Percentiles rank a stretch among this genome's conserved stretches.
phyloP scores from a whole-genome alignment of 179 eudicot species.

The Corrigiola litoralis region DNA sequence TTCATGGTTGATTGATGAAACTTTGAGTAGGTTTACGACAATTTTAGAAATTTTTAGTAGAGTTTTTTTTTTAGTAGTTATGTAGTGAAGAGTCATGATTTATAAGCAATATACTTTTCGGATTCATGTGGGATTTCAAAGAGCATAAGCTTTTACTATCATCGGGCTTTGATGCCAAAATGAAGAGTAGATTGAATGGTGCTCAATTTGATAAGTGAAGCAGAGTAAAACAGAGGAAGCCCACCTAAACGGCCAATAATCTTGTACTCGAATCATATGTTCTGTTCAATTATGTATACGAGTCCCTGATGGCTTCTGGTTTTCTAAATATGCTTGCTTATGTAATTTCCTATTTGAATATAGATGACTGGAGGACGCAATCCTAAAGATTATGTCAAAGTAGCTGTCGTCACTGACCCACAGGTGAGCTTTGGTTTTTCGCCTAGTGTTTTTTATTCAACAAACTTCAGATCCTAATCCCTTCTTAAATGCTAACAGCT shows the following conservation, averaged over 20 bases:
- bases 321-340: neutral
- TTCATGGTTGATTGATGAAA: no score
- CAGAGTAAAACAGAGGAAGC: neutral
- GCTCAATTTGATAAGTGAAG: neutral
- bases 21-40: no score
- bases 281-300: neutral
- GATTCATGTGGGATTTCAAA: no score
- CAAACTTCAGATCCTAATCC: neutral
- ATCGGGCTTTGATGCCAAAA: no score
- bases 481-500: conserved; percentile 40
- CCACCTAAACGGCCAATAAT: no score
- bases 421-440: conserved; percentile 46
- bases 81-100: no score
- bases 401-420: conserved; percentile 89
- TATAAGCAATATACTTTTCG: no score
- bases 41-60: no score
- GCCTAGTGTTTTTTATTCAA: conserved; percentile 3
- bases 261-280: neutral
- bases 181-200: no score
- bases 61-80: no score
- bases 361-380: conserved; percentile 39
- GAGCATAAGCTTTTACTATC: no score
- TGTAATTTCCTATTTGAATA: conserved; percentile 14
- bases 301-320: neutral
- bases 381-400: conserved; percentile 52